Conservation (phyloP, 2,329 filamentous ascomycete genomes). For the Tolypocladium pustulatum region DNA sequence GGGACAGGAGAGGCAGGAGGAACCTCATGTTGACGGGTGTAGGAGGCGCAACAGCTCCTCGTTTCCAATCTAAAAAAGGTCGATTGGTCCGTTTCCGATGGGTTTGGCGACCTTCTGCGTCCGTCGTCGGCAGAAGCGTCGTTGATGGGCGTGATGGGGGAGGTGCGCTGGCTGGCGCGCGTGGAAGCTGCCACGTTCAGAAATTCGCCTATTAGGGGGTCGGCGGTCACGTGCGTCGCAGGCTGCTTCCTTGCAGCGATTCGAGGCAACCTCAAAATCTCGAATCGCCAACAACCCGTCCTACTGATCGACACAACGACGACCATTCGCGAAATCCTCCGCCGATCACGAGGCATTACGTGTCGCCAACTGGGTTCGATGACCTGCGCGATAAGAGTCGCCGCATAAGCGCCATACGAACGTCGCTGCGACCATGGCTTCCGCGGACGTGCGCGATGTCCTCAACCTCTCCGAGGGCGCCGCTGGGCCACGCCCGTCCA, state of each 20-base stretch:
- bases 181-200: constrained; percentile 44
- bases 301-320: background rate
- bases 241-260: background rate
- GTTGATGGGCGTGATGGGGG: background rate
- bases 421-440: constrained; percentile 44
- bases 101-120: background rate
- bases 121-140: background rate
- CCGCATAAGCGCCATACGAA: constrained; percentile 2
- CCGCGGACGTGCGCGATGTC: constrained; percentile 78
- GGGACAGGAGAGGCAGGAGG: constrained; percentile 54
- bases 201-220: constrained; percentile 24
- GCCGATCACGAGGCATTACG: background rate
- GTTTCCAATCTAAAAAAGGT: background rate
- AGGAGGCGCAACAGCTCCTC: background rate
- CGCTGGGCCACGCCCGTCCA: constrained; percentile 45
- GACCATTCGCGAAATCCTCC: background rate
- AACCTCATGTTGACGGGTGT: constrained; percentile 38
- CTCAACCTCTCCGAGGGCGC: constrained; percentile 62
- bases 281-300: background rate
- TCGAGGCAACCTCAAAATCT: background rate
- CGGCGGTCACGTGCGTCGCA: constrained; percentile 23
- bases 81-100: background rate
- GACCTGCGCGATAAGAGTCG: constrained; percentile 11
- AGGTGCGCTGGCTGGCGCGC: background rate
- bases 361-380: constrained; percentile 4